A percentile compares a stretch with the other conserved stretches of the same genome.
Conservation (phyloP, 441 rosid species). For the Adansonia grandidieri region DNA sequence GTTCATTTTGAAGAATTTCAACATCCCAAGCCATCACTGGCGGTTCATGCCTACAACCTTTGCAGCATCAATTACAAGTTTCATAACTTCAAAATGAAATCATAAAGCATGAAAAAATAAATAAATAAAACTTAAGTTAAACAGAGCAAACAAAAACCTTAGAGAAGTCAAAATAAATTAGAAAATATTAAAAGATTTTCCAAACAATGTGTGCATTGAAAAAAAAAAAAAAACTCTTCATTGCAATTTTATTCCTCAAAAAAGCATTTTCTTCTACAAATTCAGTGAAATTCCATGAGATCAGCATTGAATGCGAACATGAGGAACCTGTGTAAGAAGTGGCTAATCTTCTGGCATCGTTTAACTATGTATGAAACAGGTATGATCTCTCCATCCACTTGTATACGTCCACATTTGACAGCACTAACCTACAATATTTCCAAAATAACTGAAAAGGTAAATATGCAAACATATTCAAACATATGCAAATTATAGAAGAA, state of each 20-base stretch:
- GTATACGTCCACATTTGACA: slow-evolving; percentile 82
- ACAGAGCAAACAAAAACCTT: not conserved
- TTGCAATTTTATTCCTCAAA: not conserved
- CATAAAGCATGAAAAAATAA: not conserved
- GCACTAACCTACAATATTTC: slow-evolving; percentile 63
- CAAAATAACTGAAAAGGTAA: slow-evolving; percentile 6
- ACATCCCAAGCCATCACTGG: slow-evolving; percentile 77
- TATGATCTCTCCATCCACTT: slow-evolving; percentile 76
- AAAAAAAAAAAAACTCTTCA: not conserved
- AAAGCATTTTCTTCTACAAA: not conserved
- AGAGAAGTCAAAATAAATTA: not conserved
- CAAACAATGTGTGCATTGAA: not conserved
- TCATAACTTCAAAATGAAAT: slow-evolving; percentile 30
- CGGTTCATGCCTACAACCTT: slow-evolving; percentile 87
- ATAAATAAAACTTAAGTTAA: not conserved
- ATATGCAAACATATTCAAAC: not conserved
- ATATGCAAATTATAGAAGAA: not conserved
- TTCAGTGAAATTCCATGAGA: not conserved
- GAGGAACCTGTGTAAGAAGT: slow-evolving; percentile 79
- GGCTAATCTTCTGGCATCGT: slow-evolving; percentile 84
- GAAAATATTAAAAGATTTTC: not conserved
- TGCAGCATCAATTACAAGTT: slow-evolving; percentile 35
- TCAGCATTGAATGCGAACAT: not conserved
- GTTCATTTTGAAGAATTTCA: slow-evolving; percentile 61
- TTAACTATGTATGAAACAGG: slow-evolving; percentile 75